A percentile compares a stretch with the other conserved stretches of the same genome.
These are phyloP conservation scores for Cinchona pubescens DNA, from an alignment of 257 asterid genomes.

Conservation along the genomic window DNA sequence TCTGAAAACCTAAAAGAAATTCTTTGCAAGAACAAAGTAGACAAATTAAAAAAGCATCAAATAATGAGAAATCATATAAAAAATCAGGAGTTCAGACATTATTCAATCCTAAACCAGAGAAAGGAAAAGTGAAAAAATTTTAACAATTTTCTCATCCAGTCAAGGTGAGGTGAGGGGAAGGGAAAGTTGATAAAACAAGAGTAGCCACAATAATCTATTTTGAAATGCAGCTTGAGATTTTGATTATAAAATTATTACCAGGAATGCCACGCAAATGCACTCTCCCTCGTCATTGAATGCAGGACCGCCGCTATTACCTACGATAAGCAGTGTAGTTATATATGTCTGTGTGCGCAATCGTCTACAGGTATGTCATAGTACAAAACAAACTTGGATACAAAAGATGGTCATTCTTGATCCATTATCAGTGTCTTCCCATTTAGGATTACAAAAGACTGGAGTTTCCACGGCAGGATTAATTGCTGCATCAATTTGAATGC, in stretches of 20 bases:
- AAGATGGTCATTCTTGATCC: constrained; percentile 2
- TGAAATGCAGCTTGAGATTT: neutral
- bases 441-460: neutral
- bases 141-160: neutral
- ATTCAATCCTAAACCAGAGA: neutral
- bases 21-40: constrained; percentile 35
- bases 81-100: neutral
- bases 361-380: neutral
- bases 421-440: neutral
- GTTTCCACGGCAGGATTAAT: constrained; percentile 78
- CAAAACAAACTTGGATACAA: neutral
- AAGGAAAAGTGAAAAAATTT: neutral
- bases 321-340: constrained; percentile 24
- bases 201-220: neutral
- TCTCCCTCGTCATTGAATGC: constrained; percentile 95
- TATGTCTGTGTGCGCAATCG: neutral
- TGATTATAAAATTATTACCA: constrained; percentile 50
- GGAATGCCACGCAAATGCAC: constrained; percentile 98
- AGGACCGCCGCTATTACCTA: constrained; percentile 98
- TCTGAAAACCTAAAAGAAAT: constrained; percentile 81
- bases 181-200: neutral
- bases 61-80: constrained; percentile 14
- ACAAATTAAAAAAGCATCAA: constrained; percentile 14
- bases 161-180: neutral
- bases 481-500: constrained; percentile 99